phyloP scores from a whole-genome alignment of 2,329 filamentous ascomycete genomes.

The Xylaria sp. region DNA sequence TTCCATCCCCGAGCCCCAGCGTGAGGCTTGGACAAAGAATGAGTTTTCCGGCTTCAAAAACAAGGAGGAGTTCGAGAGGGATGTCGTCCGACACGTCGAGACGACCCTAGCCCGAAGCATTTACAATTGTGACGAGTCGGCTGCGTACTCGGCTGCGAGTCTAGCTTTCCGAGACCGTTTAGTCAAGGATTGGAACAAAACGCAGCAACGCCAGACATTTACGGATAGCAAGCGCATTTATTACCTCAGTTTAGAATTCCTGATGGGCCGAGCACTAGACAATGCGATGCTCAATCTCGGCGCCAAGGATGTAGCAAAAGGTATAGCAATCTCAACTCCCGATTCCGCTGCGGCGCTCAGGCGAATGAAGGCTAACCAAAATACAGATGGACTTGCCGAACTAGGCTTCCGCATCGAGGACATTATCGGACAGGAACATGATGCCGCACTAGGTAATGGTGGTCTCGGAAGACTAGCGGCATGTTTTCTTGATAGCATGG shows the following conservation, averaged over 20 bases:
- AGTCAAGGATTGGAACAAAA: conserved; percentile 97
- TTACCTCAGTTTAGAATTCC: conserved; percentile 95
- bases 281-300: conserved; percentile 99
- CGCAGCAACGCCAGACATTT: conserved; percentile 94
- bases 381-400: conserved; percentile 80
- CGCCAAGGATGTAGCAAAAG: conserved; percentile 83
- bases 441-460: conserved; percentile 95
- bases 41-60: conserved; percentile 75
- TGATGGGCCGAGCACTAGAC: conserved; percentile 96
- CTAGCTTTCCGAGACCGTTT: conserved; percentile 93
- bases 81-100: conserved; percentile 94
- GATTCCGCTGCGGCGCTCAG: background rate
- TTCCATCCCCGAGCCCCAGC: conserved; percentile 87
- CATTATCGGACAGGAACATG: conserved; percentile 92
- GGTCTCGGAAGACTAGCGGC: conserved; percentile 94
- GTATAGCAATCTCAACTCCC: conserved; percentile 59
- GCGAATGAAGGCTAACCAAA: conserved; percentile 29
- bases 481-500: conserved; percentile 96
- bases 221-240: conserved; percentile 93
- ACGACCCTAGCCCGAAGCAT: conserved; percentile 95
- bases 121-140: conserved; percentile 97
- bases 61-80: conserved; percentile 86
- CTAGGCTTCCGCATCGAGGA: conserved; percentile 98
- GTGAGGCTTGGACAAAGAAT: conserved; percentile 78
- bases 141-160: conserved; percentile 90